These are phyloP conservation scores for Malus hybrid DNA, from an alignment of 331 rosid genomes.

Conservation along the genomic window DNA sequence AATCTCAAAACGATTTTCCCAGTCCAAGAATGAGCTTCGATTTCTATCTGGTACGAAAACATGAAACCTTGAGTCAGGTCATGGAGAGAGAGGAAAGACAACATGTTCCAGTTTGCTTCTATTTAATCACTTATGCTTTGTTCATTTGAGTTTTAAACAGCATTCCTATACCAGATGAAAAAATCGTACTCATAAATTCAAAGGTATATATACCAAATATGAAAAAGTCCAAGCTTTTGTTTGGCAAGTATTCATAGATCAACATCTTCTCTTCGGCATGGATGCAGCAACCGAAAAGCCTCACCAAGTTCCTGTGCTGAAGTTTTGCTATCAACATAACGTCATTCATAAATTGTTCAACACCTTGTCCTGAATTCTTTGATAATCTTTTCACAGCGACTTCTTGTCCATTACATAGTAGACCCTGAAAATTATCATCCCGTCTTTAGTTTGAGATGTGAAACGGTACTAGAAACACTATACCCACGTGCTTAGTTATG, in stretches of 20 bases:
- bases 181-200: too few relatives aligned
- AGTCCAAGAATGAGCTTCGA: constrained; percentile 15
- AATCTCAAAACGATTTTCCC: constrained; percentile 38
- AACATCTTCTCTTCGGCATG: constrained; percentile 16
- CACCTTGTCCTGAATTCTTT: constrained; percentile 40
- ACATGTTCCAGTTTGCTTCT: too few relatives aligned
- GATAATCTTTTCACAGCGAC: constrained; percentile 49
- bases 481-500: too few relatives aligned
- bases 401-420: constrained; percentile 32
- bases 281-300: constrained; percentile 49
- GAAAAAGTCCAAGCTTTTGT: too few relatives aligned
- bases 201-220: too few relatives aligned
- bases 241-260: too few relatives aligned
- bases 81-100: not conserved
- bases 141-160: too few relatives aligned
- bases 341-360: constrained; percentile 48
- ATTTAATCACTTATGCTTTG: too few relatives aligned
- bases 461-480: too few relatives aligned
- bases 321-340: constrained; percentile 48
- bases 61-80: not conserved
- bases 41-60: constrained; percentile 15
- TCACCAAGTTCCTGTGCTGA: constrained; percentile 62
- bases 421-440: constrained; percentile 13
- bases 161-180: too few relatives aligned
- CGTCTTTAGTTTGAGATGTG: too few relatives aligned